These are phyloP conservation scores for Alternaria consortialis DNA, from an alignment of 2,329 filamentous ascomycete genomes.

Conservation along the genomic window DNA sequence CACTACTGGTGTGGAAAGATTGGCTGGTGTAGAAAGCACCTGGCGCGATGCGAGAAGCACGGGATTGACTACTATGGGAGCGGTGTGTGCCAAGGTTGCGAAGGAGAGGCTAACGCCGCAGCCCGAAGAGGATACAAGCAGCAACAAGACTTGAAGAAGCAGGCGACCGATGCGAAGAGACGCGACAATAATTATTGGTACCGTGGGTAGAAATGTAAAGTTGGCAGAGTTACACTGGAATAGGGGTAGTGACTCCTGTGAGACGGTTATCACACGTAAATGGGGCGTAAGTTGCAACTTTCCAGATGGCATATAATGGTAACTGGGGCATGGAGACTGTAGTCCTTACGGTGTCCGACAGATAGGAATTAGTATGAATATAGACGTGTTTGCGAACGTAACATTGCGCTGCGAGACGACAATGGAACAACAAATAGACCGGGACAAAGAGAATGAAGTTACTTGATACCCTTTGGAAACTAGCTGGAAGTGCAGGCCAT, in stretches of 20 bases:
- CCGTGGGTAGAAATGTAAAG: not conserved
- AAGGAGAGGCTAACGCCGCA: not conserved
- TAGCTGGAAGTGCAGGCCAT: not conserved
- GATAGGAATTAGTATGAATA: not conserved
- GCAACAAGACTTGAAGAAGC: not conserved
- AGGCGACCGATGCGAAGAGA: not conserved
- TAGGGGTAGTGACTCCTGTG: not conserved
- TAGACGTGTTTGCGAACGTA: not conserved
- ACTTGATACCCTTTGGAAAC: not conserved
- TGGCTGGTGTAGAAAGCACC: too few relatives aligned
- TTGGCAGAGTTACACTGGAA: not conserved
- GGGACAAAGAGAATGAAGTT: not conserved
- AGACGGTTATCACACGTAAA: not conserved
- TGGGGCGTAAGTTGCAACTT: not conserved
- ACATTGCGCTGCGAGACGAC: not conserved
- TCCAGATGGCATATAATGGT: not conserved
- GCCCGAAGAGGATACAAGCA: not conserved
- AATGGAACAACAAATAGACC: not conserved
- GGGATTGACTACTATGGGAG: not conserved
- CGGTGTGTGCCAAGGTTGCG: not conserved
- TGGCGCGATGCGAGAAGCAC: too few relatives aligned
- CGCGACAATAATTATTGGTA: not conserved
- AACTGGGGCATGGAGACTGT: not conserved
- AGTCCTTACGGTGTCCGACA: not conserved
- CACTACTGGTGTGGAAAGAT: too few relatives aligned